Conservation (phyloP, 441 rosid species). For the Jatropha multifida region DNA sequence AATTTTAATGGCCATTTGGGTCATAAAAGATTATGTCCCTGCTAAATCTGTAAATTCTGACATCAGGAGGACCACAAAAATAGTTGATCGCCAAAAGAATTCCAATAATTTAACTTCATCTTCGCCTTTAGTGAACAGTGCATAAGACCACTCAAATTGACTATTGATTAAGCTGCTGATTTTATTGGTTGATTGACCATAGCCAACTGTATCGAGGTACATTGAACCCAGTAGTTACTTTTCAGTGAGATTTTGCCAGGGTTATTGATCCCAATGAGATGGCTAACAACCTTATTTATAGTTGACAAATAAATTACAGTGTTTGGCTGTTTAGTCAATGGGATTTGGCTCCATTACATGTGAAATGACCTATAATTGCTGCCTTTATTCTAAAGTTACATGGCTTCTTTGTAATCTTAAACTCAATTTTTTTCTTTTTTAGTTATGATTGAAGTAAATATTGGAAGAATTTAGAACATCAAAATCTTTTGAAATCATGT, state of each 20-base stretch:
- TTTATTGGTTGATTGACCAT: background rate
- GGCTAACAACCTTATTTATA: background rate
- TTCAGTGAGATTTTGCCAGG: background rate
- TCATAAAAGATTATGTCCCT: background rate
- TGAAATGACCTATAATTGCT: background rate
- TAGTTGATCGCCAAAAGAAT: background rate
- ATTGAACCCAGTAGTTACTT: background rate
- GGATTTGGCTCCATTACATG: background rate
- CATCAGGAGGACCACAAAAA: background rate
- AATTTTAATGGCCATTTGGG: background rate
- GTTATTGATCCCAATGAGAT: background rate
- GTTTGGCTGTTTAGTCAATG: background rate
- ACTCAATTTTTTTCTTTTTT: background rate
- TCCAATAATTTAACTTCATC: background rate
- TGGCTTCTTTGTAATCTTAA: background rate
- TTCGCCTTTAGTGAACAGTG: background rate
- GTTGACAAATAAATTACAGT: no score
- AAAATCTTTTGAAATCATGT: background rate
- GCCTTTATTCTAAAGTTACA: background rate
- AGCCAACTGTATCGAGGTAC: background rate
- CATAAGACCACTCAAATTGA: conserved; percentile 1
- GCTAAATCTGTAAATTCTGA: background rate
- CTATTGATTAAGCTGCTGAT: background rate
- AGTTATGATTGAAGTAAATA: background rate
- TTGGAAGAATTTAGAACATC: background rate